Evolutionary conservation across 495 filamentous ascomycete species (phyloP).

Genomic region (Penicillium bialowiezense): DNA sequence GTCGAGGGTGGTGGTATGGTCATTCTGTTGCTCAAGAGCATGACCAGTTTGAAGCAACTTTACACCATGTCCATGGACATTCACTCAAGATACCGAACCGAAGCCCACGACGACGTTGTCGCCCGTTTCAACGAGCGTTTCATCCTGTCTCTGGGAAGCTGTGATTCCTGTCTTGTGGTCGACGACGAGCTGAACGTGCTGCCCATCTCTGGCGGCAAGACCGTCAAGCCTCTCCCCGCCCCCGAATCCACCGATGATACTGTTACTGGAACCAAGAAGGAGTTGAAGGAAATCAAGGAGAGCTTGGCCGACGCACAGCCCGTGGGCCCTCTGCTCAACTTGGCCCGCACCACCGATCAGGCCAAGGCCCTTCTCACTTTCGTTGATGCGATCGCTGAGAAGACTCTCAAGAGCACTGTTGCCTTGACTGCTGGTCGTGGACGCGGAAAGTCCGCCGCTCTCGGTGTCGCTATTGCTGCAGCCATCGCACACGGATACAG

Average conservation of each 20-base stretch:
- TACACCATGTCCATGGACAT: slow-evolving; percentile 98
- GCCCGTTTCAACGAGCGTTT: slow-evolving; percentile 98
- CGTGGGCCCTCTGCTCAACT: slow-evolving; percentile 74
- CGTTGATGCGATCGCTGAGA: slow-evolving; percentile 93
- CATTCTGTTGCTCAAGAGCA: slow-evolving; percentile 86
- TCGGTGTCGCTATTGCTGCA: slow-evolving; percentile 91
- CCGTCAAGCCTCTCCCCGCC: slow-evolving; percentile 79
- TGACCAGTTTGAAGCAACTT: slow-evolving; percentile 95
- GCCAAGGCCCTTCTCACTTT: slow-evolving; percentile 94
- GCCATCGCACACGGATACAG: slow-evolving; percentile 95
- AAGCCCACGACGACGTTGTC: slow-evolving; percentile 92
- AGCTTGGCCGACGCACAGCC: slow-evolving; percentile 80
- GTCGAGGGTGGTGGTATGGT: slow-evolving; percentile 96
- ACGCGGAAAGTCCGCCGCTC: slow-evolving; percentile 92
- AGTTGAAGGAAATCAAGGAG: slow-evolving; percentile 85
- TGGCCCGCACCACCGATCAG: slow-evolving; percentile 91
- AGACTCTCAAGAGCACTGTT: slow-evolving; percentile 90
- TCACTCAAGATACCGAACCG: slow-evolving; percentile 93
- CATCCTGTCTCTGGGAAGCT: slow-evolving; percentile 90
- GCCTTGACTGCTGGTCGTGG: slow-evolving; percentile 92
- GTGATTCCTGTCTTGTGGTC: slow-evolving; percentile 90
- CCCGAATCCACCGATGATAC: slow-evolving; percentile 62
- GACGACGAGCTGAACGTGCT: slow-evolving; percentile 98
- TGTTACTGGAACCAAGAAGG: slow-evolving; percentile 63
- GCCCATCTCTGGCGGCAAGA: slow-evolving; percentile 93